Evolutionary conservation across 441 rosid species (phyloP), one percentile per base, ranked within the genome.

Genomic region (Erysimum cheiri): DNA sequence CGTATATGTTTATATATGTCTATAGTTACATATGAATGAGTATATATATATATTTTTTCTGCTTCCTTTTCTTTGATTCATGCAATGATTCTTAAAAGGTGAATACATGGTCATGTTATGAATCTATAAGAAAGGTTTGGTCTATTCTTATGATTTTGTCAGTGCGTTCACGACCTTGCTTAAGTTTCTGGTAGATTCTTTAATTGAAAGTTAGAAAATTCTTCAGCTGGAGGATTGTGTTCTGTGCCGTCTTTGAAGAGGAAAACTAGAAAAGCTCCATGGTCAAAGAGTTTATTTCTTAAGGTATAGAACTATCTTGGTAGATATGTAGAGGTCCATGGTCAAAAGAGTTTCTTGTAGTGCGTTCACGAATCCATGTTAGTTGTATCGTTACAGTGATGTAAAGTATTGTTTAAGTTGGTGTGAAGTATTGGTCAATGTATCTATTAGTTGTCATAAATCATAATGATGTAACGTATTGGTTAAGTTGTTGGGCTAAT

Each of bases 401-500:
- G 57, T 50, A 26, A 50, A 26, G 57, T 12, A 29, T 52, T 52
- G 19, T 2, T 53, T 3, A 35, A 17, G 41, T 33, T 17, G 31
- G 11, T 63, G 44, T 44, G 4, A 61, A 32, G 10, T 6, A 14
- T 44, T 22, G 13, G 69, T 35, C 58, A 64, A 50, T 36, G 4
- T 46, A 13, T 56, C 32, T 32, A 54, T 56, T 8, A 33, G 28
- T 9, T 8, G 19, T n/a, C n/a, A n/a, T n/a, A n/a, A n/a, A n/a
- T 32, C 13, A 55, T 8, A 55, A 32, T 55, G 26, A 11, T 54
- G 6, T 29, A 19, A 36, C 32, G 11, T 6, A 43, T 62, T 24
- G 33, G 49, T 4, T 43, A n/a, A 17, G 9, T 55, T 55, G 14
- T 10, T 55, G 46, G 44, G 3, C 31, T 19, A 37, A 36, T 57